Evolutionary conservation across 1,284 basidiomycete species (phyloP).

Genomic region (Farysia itapuensis): DNA sequence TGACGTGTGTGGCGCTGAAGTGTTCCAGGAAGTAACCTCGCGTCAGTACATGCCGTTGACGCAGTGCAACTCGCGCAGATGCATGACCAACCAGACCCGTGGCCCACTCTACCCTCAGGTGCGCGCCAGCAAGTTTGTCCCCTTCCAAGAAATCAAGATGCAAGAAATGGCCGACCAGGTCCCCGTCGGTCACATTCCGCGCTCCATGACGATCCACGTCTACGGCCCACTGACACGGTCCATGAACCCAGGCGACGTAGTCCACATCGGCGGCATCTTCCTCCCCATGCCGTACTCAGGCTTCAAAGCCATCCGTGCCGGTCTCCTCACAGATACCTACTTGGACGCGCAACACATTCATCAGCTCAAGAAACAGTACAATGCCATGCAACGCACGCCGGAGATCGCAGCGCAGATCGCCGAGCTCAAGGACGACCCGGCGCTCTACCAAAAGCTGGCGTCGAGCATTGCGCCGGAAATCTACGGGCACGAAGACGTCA

Average conservation of each 20-base stretch:
- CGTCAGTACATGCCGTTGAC: constrained; percentile 86
- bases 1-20: constrained; percentile 95
- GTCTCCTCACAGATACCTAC: constrained; percentile 94
- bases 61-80: constrained; percentile 72
- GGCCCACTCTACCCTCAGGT: constrained; percentile 98
- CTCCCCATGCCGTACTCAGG: constrained; percentile 87
- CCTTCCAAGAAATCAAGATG: constrained; percentile 98
- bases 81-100: constrained; percentile 81
- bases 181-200: constrained; percentile 96
- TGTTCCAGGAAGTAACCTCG: constrained; percentile 95
- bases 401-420: constrained; percentile 75
- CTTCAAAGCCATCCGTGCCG: constrained; percentile 85
- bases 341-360: constrained; percentile 86
- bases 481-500: constrained; percentile 96
- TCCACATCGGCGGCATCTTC: constrained; percentile 86
- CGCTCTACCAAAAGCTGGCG: constrained; percentile 78
- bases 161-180: constrained; percentile 99
- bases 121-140: constrained; percentile 91
- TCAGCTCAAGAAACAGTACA: constrained; percentile 97
- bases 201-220: constrained; percentile 94
- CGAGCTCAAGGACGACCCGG: constrained; percentile 73
- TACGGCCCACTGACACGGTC: constrained; percentile 84
- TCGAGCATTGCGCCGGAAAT: constrained; percentile 90
- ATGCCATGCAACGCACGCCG: constrained; percentile 86
- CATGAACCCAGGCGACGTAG: constrained; percentile 94